phyloP scores from a whole-genome alignment of 345 rosid species.

The Salix udensis region DNA sequence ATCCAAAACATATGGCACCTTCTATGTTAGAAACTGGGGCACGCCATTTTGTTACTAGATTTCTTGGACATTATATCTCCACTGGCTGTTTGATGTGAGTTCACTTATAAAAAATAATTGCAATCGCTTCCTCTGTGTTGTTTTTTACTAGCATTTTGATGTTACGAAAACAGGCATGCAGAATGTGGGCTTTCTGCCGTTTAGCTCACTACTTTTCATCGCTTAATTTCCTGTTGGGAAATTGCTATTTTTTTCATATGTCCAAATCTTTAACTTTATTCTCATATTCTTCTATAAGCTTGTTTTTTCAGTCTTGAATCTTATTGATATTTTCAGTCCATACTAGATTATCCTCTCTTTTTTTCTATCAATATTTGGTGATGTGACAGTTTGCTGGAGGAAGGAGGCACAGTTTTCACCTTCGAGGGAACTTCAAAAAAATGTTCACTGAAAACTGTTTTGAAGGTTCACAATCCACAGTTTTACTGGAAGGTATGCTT shows the following conservation, averaged over 20 bases:
- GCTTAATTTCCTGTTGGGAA: not conserved
- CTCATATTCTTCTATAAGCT: not conserved
- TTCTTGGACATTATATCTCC: slow-evolving; percentile 49
- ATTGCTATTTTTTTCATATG: not conserved
- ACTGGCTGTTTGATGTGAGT: slow-evolving; percentile 62
- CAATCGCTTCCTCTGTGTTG: no score
- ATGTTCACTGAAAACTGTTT: slow-evolving; percentile 41
- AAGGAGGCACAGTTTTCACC: slow-evolving; percentile 65
- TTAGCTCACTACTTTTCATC: no score
- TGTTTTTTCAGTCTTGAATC: not conserved
- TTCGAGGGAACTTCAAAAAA: slow-evolving; percentile 44
- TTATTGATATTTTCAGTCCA: not conserved
- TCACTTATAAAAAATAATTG: not conserved
- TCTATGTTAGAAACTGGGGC: slow-evolving; percentile 61
- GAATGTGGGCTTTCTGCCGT: no score
- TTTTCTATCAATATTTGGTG: not conserved
- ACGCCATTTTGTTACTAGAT: slow-evolving; percentile 55
- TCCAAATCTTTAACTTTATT: not conserved
- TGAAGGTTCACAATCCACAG: slow-evolving; percentile 63
- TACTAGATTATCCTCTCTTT: not conserved
- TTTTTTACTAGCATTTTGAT: not conserved
- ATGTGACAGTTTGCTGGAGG: slow-evolving; percentile 53
- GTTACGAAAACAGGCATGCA: not conserved
- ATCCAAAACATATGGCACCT: slow-evolving; percentile 65
- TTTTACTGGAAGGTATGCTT: slow-evolving; percentile 81